These are phyloP conservation scores for Trichoderma aggressivum DNA, from an alignment of 2,329 filamentous ascomycete species.

Conservation along the genomic window DNA sequence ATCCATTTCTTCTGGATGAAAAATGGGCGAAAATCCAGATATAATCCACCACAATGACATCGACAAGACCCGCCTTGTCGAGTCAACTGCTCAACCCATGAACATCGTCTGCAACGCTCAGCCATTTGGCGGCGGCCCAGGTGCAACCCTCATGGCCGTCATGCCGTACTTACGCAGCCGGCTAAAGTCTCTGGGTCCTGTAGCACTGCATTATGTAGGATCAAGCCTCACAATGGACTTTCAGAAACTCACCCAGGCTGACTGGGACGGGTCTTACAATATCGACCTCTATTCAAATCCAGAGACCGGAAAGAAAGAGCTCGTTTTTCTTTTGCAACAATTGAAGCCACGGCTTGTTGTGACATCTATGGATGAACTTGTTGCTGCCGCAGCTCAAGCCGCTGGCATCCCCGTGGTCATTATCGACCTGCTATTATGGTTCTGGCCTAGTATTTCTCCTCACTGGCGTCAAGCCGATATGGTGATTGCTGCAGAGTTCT, in stretches of 20 bases:
- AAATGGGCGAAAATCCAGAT: background rate
- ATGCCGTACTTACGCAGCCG: background rate
- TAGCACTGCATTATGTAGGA: conserved; percentile 9
- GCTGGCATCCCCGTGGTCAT: background rate
- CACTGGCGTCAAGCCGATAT: background rate
- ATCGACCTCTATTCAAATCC: conserved; percentile 3
- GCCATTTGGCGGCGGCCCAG: conserved; percentile 1
- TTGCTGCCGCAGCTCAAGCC: background rate
- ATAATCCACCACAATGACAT: background rate
- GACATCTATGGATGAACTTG: conserved; percentile 2
- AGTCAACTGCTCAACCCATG: background rate
- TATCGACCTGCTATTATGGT: conserved; percentile 12
- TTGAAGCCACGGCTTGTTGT: conserved; percentile 9
- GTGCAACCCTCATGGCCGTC: background rate
- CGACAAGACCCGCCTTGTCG: background rate
- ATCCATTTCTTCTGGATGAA: background rate
- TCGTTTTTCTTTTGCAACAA: background rate
- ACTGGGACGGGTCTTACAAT: background rate
- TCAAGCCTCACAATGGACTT: conserved; percentile 1
- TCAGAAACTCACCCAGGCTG: background rate
- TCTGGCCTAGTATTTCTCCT: background rate
- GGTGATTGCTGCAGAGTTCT: conserved; percentile 9
- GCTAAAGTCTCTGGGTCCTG: background rate
- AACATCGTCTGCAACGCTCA: conserved; percentile 8
- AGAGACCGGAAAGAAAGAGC: background rate